phyloP scores from a whole-genome alignment of 1,284 basidiomycete species.

The Inonotus obliquus region DNA sequence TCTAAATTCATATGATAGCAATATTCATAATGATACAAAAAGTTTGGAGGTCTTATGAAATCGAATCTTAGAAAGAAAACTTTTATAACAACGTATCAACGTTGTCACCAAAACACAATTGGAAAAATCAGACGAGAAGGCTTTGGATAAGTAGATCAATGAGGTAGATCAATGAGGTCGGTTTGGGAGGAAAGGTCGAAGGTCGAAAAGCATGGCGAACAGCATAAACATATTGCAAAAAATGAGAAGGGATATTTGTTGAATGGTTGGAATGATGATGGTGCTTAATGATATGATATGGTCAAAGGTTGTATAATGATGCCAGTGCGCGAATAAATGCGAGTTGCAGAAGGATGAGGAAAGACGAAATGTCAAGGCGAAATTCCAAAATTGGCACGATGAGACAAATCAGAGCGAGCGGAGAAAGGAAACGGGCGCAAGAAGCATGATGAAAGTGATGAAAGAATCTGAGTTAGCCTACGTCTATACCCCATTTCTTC shows the following conservation, averaged over 20 bases:
- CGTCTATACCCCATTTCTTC: conserved; percentile 58
- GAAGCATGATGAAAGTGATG: background rate
- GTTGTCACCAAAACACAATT: background rate
- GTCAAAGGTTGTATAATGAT: background rate
- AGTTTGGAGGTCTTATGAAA: background rate
- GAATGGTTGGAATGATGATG: background rate
- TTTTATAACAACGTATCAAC: background rate
- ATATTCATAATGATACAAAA: conserved; percentile 1
- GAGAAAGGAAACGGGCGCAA: background rate
- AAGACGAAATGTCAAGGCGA: too few species aligned
- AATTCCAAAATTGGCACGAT: too few species aligned
- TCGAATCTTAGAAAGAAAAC: background rate
- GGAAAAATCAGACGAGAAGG: background rate
- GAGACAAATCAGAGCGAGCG: background rate
- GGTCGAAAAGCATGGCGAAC: background rate
- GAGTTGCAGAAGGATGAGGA: too few species aligned
- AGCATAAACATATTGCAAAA: conserved; percentile 3
- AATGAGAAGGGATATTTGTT: background rate
- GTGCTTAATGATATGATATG: background rate
- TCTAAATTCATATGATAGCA: background rate
- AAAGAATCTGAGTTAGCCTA: background rate
- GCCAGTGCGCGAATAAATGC: background rate
- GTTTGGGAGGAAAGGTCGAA: background rate
- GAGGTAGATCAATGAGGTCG: too few species aligned
- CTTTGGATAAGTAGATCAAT: background rate